Percentiles rank a stretch among this genome's conserved stretches.
phyloP scores from a whole-genome alignment of 2,329 filamentous ascomycete species.

The Thelonectria blattea region DNA sequence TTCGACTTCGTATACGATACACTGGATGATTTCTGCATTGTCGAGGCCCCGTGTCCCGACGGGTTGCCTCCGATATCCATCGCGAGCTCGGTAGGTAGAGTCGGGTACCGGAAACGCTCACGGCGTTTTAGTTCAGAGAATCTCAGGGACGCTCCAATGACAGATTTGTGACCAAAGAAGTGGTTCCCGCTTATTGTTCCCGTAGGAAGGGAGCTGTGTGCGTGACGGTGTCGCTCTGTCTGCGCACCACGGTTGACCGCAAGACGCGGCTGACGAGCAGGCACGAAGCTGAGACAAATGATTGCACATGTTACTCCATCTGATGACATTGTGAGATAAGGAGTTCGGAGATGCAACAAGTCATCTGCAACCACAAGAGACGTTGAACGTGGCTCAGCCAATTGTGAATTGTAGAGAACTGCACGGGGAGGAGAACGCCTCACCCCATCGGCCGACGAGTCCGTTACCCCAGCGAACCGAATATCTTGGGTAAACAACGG shows the following conservation, averaged over 20 bases:
- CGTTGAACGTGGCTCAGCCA: no score
- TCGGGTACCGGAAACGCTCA: neutral
- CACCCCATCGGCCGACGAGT: no score
- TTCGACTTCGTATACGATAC: slow-evolving; percentile 7
- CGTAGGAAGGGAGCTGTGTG: neutral
- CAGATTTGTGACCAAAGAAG: slow-evolving; percentile 3
- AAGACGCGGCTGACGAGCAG: slow-evolving; percentile 5
- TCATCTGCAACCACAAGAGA: neutral
- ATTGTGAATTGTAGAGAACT: no score
- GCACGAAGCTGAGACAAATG: neutral
- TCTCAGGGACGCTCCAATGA: slow-evolving; percentile 6
- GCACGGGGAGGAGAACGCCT: no score
- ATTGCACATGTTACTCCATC: neutral
- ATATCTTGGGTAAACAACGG: neutral
- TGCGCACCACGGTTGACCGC: neutral
- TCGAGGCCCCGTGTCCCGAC: neutral
- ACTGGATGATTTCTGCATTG: neutral
- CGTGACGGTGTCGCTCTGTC: neutral
- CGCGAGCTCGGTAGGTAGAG: neutral
- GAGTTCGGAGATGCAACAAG: neutral
- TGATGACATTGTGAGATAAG: neutral
- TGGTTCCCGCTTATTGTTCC: slow-evolving; percentile 24
- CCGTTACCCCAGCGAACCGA: neutral
- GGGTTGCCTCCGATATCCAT: slow-evolving; percentile 12
- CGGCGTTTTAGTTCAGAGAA: neutral